These are phyloP conservation scores for Nyctanthes arbortristis DNA, from an alignment of 257 asterid species.

Conservation along the genomic window DNA sequence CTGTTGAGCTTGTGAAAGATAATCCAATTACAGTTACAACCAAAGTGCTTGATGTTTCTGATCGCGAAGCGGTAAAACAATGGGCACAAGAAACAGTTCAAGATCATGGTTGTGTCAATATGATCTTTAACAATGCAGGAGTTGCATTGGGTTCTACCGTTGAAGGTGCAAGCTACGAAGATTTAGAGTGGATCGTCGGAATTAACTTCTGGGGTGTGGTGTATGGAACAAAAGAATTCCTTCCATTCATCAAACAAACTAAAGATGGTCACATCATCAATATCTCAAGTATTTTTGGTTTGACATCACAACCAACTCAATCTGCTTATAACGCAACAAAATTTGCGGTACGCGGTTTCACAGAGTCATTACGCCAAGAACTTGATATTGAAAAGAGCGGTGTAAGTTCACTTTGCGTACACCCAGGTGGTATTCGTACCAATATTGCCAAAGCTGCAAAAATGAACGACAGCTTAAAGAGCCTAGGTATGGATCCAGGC, in stretches of 20 bases:
- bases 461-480: neutral
- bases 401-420: neutral
- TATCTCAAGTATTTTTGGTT: neutral
- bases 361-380: neutral
- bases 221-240: neutral
- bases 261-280: neutral
- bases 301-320: neutral
- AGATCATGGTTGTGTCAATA: neutral
- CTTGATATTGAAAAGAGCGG: neutral
- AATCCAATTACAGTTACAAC: neutral
- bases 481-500: neutral
- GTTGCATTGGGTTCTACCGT: neutral
- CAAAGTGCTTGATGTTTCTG: neutral
- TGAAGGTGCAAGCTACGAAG: neutral
- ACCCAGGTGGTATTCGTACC: neutral
- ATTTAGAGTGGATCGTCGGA: neutral
- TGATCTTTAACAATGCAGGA: neutral
- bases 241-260: neutral
- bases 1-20: neutral
- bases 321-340: neutral
- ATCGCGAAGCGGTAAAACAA: neutral
- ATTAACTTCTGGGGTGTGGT: neutral
- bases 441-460: neutral
- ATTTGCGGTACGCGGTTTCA: neutral
- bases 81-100: neutral